Evolutionary conservation across 176 grass and related monocot genomes (phyloP).

Genomic region (Musa schizocarpa): DNA sequence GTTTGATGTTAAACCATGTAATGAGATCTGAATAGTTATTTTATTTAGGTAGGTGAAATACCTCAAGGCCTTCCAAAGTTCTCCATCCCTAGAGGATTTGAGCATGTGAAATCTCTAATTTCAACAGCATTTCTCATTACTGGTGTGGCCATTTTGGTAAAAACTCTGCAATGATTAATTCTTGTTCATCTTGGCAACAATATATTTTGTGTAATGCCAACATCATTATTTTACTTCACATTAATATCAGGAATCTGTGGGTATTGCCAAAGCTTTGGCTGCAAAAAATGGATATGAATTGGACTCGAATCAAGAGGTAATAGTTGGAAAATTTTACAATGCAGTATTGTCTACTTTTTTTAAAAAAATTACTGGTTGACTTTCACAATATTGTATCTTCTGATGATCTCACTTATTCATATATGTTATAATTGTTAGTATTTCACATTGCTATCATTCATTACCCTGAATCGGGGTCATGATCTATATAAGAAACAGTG

Average conservation of each 20-base stretch:
- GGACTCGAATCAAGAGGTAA: constrained; percentile 94
- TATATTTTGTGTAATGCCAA: not conserved
- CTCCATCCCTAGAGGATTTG: constrained; percentile 74
- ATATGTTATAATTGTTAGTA: not conserved
- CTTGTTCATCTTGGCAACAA: constrained; percentile 13
- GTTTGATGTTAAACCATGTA: not conserved
- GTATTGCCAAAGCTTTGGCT: constrained; percentile 95
- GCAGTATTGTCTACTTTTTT: constrained; percentile 2
- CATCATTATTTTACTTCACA: constrained; percentile 5
- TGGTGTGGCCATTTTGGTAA: constrained; percentile 96
- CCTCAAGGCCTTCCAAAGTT: constrained; percentile 86
- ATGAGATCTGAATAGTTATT: constrained; percentile 2
- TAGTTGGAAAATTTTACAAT: not conserved
- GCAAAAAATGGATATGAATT: constrained; percentile 95
- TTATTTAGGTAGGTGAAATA: constrained; percentile 83
- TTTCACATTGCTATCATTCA: not conserved
- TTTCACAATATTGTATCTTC: not conserved
- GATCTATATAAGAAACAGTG: not conserved
- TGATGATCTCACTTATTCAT: not conserved
- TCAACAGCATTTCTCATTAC: constrained; percentile 87
- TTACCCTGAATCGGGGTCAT: not conserved
- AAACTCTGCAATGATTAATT: not conserved
- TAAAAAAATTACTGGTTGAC: not conserved
- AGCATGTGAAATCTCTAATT: constrained; percentile 58
- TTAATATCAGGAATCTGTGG: constrained; percentile 84